Conservation (phyloP, 495 filamentous ascomycete genomes). For the Aspergillus funiculosus region DNA sequence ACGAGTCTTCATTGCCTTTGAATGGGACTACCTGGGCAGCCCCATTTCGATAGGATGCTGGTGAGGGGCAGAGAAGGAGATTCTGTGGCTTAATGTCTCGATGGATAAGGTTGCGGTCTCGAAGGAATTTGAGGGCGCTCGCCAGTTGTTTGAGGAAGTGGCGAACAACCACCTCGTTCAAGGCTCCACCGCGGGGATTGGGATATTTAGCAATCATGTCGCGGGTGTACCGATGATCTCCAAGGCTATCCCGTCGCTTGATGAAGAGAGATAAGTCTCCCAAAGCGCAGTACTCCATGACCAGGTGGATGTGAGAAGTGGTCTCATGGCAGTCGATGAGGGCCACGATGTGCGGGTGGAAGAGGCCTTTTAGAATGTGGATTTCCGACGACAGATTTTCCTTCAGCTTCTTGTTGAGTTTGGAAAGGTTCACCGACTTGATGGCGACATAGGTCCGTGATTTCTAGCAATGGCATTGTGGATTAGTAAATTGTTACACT, state of each 20-base stretch:
- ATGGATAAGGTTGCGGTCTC: conserved; percentile 80
- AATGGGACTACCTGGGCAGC: conserved; percentile 48
- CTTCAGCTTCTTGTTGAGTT: conserved; percentile 90
- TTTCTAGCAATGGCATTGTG: conserved; percentile 32
- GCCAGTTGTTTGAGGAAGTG: conserved; percentile 96
- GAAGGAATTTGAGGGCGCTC: conserved; percentile 84
- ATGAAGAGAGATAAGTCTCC: conserved; percentile 92
- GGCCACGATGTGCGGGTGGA: conserved; percentile 95
- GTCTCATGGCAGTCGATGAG: conserved; percentile 90
- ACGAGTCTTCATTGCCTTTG: conserved; percentile 65
- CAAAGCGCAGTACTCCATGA: conserved; percentile 98
- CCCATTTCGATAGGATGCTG: conserved; percentile 51
- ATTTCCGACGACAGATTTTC: conserved; percentile 95
- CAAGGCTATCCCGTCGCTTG: conserved; percentile 78
- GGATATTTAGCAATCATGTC: conserved; percentile 92
- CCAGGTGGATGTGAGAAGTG: conserved; percentile 80
- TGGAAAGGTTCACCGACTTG: conserved; percentile 86
- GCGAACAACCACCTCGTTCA: conserved; percentile 88
- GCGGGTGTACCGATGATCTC: conserved; percentile 65
- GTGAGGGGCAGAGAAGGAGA: conserved; percentile 80
- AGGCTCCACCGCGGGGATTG: conserved; percentile 66
- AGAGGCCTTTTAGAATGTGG: conserved; percentile 80
- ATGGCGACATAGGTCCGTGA: conserved; percentile 75
- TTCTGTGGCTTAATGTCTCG: conserved; percentile 98
- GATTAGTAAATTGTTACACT: background rate